phyloP scores from a whole-genome alignment of 176 grass and related monocot species.

The Oryza australiensis region DNA sequence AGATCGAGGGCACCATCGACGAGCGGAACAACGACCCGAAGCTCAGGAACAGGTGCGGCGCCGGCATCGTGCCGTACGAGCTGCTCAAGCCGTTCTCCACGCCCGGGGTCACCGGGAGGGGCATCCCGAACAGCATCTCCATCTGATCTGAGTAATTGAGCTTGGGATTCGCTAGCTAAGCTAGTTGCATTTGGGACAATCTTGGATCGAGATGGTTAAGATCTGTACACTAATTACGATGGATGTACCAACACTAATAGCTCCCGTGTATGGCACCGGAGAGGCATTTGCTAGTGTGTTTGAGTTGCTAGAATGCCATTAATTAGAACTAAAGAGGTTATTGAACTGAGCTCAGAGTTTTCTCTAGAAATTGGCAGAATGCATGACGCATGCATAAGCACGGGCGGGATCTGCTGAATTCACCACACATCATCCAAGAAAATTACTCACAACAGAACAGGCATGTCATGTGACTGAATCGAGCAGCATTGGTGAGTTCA shows the following conservation, averaged over 20 bases:
- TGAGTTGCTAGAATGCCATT: neutral
- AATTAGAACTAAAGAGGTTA: neutral
- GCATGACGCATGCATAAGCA: neutral
- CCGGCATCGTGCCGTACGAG: constrained; percentile 81
- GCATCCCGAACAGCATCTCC: constrained; percentile 88
- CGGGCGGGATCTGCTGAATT: neutral
- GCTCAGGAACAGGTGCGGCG: constrained; percentile 71
- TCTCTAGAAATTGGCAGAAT: neutral
- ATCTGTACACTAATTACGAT: no score
- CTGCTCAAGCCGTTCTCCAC: constrained; percentile 80
- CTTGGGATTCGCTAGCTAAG: no score
- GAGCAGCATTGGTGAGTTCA: neutral
- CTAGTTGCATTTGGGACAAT: neutral
- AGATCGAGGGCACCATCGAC: constrained; percentile 78
- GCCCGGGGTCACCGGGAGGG: constrained; percentile 81
- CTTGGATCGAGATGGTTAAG: neutral
- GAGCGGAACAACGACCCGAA: constrained; percentile 52
- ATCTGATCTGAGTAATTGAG: constrained; percentile 39
- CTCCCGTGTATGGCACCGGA: neutral
- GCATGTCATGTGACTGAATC: neutral
- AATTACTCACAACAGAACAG: neutral
- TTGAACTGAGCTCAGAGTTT: neutral
- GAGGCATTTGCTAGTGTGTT: constrained; percentile 12
- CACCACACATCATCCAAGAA: constrained; percentile 9
- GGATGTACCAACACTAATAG: neutral